Percentiles rank a stretch among this genome's conserved stretches.
Conservation (phyloP, 2,329 filamentous ascomycete species). For the Xylariaceae sp. region DNA sequence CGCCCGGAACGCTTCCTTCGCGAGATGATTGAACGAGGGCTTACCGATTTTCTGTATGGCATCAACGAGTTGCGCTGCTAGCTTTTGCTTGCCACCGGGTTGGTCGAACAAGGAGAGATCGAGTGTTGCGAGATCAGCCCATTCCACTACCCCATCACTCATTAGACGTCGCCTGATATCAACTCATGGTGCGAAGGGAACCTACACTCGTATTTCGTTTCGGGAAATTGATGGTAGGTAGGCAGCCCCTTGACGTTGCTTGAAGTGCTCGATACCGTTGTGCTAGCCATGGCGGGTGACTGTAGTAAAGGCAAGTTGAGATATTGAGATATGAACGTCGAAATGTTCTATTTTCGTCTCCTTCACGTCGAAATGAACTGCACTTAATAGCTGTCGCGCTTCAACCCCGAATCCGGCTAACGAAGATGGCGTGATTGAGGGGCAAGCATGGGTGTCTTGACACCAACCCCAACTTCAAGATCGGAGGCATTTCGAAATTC, state of each 20-base stretch:
- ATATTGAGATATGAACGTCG: not conserved
- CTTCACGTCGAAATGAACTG: constrained; percentile 2
- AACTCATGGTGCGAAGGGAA: not conserved
- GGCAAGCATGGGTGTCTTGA: constrained; percentile 5
- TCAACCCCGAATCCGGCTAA: constrained; percentile 3
- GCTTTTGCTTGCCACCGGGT: constrained; percentile 47
- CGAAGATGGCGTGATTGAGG: constrained; percentile 22
- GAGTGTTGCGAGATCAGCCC: constrained; percentile 53
- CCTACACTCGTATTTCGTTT: constrained; percentile 34
- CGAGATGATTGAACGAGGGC: not conserved
- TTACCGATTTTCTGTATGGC: constrained; percentile 42
- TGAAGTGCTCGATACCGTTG: constrained; percentile 17
- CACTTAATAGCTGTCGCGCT: constrained; percentile 5
- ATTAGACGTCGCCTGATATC: not conserved
- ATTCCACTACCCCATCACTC: constrained; percentile 33
- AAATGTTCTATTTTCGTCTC: not conserved
- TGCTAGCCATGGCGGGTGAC: constrained; percentile 17
- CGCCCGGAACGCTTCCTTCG: too few species aligned
- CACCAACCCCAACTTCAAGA: not conserved
- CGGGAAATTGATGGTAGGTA: constrained; percentile 32
- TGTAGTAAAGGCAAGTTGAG: not conserved
- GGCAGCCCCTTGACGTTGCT: constrained; percentile 20
- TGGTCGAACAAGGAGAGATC: constrained; percentile 50
- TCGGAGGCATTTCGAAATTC: constrained; percentile 9
- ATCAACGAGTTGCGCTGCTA: constrained; percentile 50